A percentile compares a stretch with the other conserved stretches of the same genome.
phyloP scores from a whole-genome alignment of 305 asterid species.

The Fraxinus latifolia region DNA sequence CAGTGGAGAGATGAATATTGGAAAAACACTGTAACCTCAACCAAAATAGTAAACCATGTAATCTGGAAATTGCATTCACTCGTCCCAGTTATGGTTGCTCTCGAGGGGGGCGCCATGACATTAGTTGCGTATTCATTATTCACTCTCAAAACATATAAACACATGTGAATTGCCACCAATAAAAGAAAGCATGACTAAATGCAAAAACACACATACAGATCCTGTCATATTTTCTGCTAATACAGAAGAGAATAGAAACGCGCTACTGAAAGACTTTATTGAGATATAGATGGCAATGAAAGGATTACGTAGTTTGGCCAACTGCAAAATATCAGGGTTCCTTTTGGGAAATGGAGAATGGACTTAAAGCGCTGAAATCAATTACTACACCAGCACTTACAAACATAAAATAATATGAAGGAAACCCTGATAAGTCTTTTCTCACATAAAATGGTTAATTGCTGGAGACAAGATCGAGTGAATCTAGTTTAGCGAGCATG shows the following conservation, averaged over 20 bases:
- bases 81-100: background rate
- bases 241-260: background rate
- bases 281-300: background rate
- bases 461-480: background rate
- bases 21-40: constrained; percentile 14
- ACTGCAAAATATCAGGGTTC: background rate
- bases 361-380: background rate
- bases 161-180: constrained; percentile 13
- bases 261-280: background rate
- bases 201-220: constrained; percentile 4
- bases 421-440: background rate
- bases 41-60: constrained; percentile 10
- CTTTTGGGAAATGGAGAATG: background rate
- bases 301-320: background rate
- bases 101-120: background rate
- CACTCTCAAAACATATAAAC: background rate
- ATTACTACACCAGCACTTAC: background rate
- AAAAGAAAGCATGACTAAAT: background rate
- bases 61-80: constrained; percentile 1
- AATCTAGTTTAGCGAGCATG: background rate
- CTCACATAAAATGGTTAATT: constrained; percentile 3
- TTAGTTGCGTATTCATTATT: background rate
- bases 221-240: background rate
- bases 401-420: background rate
- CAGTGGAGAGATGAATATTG: constrained; percentile 1